Percentiles rank a stretch among this genome's conserved stretches.
Evolutionary conservation across 148 eudicot genomes (phyloP).

Genomic region (Spergularia marina): DNA sequence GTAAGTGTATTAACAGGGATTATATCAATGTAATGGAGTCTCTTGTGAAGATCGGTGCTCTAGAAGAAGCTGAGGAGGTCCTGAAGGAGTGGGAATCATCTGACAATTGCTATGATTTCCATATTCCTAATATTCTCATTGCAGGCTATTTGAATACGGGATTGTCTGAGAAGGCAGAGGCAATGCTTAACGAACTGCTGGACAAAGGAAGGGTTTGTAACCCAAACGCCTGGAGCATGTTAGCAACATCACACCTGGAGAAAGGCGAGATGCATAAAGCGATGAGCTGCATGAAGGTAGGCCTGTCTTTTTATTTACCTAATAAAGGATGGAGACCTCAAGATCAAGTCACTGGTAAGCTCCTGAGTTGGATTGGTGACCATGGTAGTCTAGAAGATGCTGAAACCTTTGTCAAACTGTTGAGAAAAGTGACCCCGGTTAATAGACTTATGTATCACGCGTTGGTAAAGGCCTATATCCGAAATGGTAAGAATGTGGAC

Average conservation of each 20-base stretch:
- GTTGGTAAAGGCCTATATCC: constrained; percentile 44
- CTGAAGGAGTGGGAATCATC: constrained; percentile 77
- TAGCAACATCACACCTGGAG: constrained; percentile 53
- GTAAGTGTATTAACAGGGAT: constrained; percentile 68
- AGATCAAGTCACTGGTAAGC: constrained; percentile 29
- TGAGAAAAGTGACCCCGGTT: constrained; percentile 43
- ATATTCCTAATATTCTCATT: constrained; percentile 52
- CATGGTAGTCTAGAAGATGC: constrained; percentile 48
- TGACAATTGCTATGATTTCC: constrained; percentile 65
- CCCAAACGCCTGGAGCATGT: constrained; percentile 54
- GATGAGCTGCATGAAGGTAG: constrained; percentile 45
- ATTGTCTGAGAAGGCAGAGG: constrained; percentile 61
- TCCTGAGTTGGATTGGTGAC: constrained; percentile 55
- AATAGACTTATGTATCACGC: constrained; percentile 58
- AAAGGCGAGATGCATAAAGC: constrained; percentile 53
- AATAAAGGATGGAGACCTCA: constrained; percentile 59
- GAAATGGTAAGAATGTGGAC: constrained; percentile 47
- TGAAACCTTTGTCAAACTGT: constrained; percentile 46
- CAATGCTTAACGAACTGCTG: constrained; percentile 44
- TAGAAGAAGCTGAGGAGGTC: constrained; percentile 63
- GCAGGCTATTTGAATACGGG: constrained; percentile 44
- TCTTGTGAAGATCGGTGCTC: constrained; percentile 56
- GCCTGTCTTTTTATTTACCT: constrained; percentile 37
- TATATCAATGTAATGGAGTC: constrained; percentile 60
- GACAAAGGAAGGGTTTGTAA: constrained; percentile 35